A percentile compares a stretch with the other conserved stretches of the same genome.
phyloP scores from a whole-genome alignment of 495 filamentous ascomycete genomes.

The Neurospora sp. region DNA sequence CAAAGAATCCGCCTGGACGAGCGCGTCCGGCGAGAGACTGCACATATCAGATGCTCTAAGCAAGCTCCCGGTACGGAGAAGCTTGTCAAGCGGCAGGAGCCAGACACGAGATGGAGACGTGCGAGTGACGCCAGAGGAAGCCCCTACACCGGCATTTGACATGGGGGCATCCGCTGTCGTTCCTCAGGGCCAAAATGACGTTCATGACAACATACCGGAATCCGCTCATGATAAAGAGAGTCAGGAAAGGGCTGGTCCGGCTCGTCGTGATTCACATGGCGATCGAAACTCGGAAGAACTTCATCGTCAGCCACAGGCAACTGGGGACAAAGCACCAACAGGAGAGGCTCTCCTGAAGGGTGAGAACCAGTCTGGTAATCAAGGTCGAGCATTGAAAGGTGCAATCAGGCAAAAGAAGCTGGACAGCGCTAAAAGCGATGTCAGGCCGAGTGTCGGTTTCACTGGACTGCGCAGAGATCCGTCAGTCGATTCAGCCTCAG shows the following conservation, averaged over 20 bases:
- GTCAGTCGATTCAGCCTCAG: constrained; percentile 29
- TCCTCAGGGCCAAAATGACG: neutral
- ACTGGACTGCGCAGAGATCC: constrained; percentile 22
- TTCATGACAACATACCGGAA: neutral
- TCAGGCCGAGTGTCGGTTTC: constrained; percentile 32
- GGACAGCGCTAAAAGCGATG: constrained; percentile 17
- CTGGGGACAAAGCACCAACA: neutral
- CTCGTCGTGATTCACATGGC: neutral
- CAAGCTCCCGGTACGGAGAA: neutral
- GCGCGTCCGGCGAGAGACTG: constrained; percentile 2
- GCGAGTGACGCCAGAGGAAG: neutral
- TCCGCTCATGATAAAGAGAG: neutral
- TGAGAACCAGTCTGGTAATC: neutral
- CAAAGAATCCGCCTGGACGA: constrained; percentile 11
- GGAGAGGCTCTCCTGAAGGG: neutral
- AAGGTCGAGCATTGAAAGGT: neutral
- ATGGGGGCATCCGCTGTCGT: neutral
- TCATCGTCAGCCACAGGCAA: constrained; percentile 3
- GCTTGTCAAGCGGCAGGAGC: constrained; percentile 18
- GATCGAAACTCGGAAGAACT: constrained; percentile 9
- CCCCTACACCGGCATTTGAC: neutral
- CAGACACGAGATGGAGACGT: constrained; percentile 22
- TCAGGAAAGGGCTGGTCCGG: neutral
- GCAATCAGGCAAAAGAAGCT: constrained; percentile 6
- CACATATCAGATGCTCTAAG: neutral